Conservation (phyloP, 2,329 filamentous ascomycete genomes). For the Fusarium tjaetaba region DNA sequence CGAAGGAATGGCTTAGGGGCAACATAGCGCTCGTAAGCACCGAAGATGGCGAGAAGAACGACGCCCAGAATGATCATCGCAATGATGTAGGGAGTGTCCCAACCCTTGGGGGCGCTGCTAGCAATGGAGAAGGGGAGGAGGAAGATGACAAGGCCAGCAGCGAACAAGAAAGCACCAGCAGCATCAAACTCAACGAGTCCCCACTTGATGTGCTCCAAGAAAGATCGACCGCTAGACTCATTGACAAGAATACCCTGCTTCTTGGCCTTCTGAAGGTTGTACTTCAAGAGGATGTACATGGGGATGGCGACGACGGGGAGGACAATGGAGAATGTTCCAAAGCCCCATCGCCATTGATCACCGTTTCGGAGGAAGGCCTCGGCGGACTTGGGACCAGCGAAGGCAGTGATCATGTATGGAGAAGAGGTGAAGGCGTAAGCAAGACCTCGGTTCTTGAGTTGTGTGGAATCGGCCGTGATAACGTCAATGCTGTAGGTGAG, state of each 20-base stretch:
- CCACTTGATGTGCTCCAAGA: slow-evolving; percentile 53
- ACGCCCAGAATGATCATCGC: slow-evolving; percentile 67
- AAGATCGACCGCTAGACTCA: slow-evolving; percentile 53
- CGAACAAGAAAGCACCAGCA: slow-evolving; percentile 62
- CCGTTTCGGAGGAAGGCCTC: slow-evolving; percentile 37
- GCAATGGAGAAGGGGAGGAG: slow-evolving; percentile 69
- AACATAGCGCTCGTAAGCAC: slow-evolving; percentile 63
- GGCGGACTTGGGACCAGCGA: slow-evolving; percentile 45
- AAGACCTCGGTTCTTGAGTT: slow-evolving; percentile 52
- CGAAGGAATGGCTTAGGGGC: slow-evolving; percentile 68
- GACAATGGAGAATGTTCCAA: slow-evolving; percentile 72
- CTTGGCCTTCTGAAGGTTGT: slow-evolving; percentile 66
- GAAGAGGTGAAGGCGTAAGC: slow-evolving; percentile 53
- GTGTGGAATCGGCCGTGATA: slow-evolving; percentile 71
- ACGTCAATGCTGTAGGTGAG: slow-evolving; percentile 70
- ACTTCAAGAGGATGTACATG: slow-evolving; percentile 63
- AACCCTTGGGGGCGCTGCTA: slow-evolving; percentile 53
- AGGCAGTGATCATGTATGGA: slow-evolving; percentile 58
- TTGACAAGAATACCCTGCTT: slow-evolving; percentile 57
- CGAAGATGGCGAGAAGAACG: slow-evolving; percentile 61
- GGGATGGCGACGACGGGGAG: slow-evolving; percentile 69
- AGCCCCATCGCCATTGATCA: slow-evolving; percentile 49
- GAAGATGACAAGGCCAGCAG: slow-evolving; percentile 61
- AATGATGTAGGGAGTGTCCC: slow-evolving; percentile 61
- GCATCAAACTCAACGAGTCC: slow-evolving; percentile 39